Base-by-base conservation (phyloP, 345 rosid species). In the Boechera stricta region DNA sequence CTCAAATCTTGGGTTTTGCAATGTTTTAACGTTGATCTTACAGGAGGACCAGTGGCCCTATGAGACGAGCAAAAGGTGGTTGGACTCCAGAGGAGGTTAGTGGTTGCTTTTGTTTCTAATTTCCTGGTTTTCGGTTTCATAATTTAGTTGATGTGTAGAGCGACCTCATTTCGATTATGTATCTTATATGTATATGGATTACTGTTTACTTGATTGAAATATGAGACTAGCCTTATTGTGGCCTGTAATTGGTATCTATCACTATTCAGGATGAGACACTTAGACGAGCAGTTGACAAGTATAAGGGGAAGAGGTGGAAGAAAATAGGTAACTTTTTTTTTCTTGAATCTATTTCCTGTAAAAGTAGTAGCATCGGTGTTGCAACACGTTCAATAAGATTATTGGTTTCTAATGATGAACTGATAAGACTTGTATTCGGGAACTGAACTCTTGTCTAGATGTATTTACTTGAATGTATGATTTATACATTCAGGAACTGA, bases 31-130 rank as follows among this genome's bases (percentile, higher is more conserved):
- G 41, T 59, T 47, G 35, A 52, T 16, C 16, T 16, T 82, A 67
- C 83, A 95, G 99, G 87, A 91, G 99, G 82, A 95, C 93, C 52
- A 90, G 87, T 16, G 99, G 99, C 6, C 99, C 98, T 56, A 91
- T 95, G 52, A 87, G 99, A 82, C 88, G 97, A 61, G 97, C 99
- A 12, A 95, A 92, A 83, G 97, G 99, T 48, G 99, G 99, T 64
- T 95, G 98, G 98, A 94, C 98, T 64, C 94, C 86, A 0, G 87
- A 89, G 80, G 99, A 92, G 94, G 98, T 92, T 62, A 51, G 80
- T 69, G 16, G 24, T 72, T 44, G 4, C 13, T 66, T 69, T 39
- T 41, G 28, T 29, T 31, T 32, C 28, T 33, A 2, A 2, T 18
- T 64, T 53, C 4, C 13, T 1, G 4, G 9, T 56, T 32, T 21